These are phyloP conservation scores for Simmondsia chinensis DNA, from an alignment of 148 eudicot species.

Conservation along the genomic window DNA sequence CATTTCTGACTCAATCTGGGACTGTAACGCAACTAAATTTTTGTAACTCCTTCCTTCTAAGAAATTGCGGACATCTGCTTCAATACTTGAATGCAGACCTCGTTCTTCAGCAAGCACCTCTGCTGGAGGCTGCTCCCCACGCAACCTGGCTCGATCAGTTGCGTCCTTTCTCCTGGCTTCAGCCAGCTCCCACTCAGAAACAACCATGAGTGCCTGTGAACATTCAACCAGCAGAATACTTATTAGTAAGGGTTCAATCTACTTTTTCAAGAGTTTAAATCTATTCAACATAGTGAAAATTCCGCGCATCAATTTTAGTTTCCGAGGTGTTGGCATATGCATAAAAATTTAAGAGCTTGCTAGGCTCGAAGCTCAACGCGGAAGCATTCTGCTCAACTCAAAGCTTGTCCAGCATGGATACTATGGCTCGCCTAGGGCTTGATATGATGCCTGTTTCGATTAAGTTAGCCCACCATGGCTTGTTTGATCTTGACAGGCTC, in stretches of 20 bases:
- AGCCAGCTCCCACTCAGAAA: constrained; percentile 87
- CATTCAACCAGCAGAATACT: not conserved
- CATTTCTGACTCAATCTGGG: constrained; percentile 88
- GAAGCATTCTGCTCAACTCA: too few species aligned
- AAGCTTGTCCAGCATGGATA: too few species aligned
- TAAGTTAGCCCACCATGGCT: too few species aligned
- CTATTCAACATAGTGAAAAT: too few species aligned
- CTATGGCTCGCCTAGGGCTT: too few species aligned
- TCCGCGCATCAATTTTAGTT: too few species aligned
- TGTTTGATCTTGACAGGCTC: too few species aligned
- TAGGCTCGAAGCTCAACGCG: too few species aligned
- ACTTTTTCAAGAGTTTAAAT: too few species aligned
- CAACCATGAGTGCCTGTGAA: constrained; percentile 75
- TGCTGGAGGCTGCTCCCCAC: constrained; percentile 81
- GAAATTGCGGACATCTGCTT: constrained; percentile 65
- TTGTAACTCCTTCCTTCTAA: constrained; percentile 63
- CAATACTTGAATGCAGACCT: constrained; percentile 84
- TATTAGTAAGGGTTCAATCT: constrained; percentile 3
- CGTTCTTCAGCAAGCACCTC: constrained; percentile 90
- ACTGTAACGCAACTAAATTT: constrained; percentile 55
- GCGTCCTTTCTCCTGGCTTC: constrained; percentile 84
- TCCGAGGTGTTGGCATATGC: too few species aligned
- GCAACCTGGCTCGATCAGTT: constrained; percentile 74
- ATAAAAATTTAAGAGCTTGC: too few species aligned
- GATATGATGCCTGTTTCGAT: too few species aligned